Base-by-base conservation (phyloP, 2,329 filamentous ascomycete genomes). In the Fusarium buxicola region DNA sequence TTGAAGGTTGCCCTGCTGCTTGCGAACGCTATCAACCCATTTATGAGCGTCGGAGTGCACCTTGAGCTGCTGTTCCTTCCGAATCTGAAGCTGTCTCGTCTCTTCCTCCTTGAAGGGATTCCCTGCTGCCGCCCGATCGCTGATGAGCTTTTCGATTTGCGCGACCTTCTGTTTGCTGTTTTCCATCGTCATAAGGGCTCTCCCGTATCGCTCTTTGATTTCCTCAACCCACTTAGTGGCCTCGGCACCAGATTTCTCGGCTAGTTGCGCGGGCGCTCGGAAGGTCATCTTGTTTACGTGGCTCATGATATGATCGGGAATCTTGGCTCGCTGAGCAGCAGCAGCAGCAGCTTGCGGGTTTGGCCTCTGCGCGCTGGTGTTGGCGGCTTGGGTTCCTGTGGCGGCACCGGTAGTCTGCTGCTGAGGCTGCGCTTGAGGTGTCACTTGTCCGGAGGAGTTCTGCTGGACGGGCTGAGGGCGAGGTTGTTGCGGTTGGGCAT, bases 181-280 rank as follows among this genome's bases (percentile, higher is more conserved):
- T 32, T 86, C 84, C 77, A 86, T 85, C 2, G 78, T 76, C 61
- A 80, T 73, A 7, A 87, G 70, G 0, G 81, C 83, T 34, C 80
- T 75, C 0, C 76, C 74, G 55, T 86, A 85, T 50, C 77, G 78
- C 0, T 76, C 73, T 65, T 80, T 84, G 28, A 80, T 74, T 2
- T 84, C 80, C 8, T 79, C 75, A 2, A 81, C 69, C 81, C 82
- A 86, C 60, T 83, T 82, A 2, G 77, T 75, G 5, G 78, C 75
- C n/a, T 82, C 78, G 0, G 76, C 74, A 4, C 77, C 74, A 13
- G 74, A 68, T 56, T 80, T 81, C 13, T 81, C 78, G 0, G 73
- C 69, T 0, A 84, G 49, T n/a, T 76, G 72, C 1, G 77, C 66
- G 1, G 82, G 82, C 2, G 80, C 72, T 12, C 76, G 74, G 63